These are phyloP conservation scores for Opeltia flavorubescens DNA, from an alignment of 495 filamentous ascomycete species.

Conservation along the genomic window DNA sequence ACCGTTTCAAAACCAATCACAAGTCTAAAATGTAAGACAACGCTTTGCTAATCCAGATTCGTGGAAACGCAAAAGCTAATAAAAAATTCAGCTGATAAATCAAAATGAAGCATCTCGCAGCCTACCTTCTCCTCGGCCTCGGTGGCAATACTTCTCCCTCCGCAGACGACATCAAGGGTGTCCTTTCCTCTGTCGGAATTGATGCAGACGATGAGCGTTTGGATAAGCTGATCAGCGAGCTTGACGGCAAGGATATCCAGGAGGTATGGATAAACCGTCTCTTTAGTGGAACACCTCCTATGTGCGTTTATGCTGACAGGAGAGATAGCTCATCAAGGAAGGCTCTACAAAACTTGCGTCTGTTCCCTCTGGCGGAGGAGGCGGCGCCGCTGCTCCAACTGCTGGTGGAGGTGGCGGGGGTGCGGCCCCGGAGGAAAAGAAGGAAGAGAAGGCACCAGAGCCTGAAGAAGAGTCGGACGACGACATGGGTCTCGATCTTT, in stretches of 20 bases:
- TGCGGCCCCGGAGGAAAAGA: conserved; percentile 54
- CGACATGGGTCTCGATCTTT: conserved; percentile 99
- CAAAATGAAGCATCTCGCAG: conserved; percentile 99
- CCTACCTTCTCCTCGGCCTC: conserved; percentile 91
- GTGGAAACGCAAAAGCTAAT: not conserved
- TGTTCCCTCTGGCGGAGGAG: conserved; percentile 76
- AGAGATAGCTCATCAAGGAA: conserved; percentile 84
- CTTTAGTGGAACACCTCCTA: conserved; percentile 1
- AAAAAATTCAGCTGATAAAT: conserved; percentile 20
- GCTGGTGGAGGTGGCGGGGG: conserved; percentile 54
- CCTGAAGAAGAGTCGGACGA: conserved; percentile 93
- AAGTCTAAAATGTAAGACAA: not conserved
- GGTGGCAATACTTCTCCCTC: conserved; percentile 86
- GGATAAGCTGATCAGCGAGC: conserved; percentile 71
- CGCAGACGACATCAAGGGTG: conserved; percentile 72
- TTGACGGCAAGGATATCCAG: conserved; percentile 94
- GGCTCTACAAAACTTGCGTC: conserved; percentile 90
- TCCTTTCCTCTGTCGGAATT: conserved; percentile 89
- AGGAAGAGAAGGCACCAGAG: conserved; percentile 60
- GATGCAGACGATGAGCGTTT: conserved; percentile 86
- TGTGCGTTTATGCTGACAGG: no score
- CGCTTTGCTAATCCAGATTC: not conserved
- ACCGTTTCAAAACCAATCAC: not conserved
- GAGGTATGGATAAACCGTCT: conserved; percentile 44
- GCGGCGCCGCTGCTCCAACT: conserved; percentile 45